Evolutionary conservation across 257 asterid genomes (phyloP).

Genomic region (Forsythia viridissima): DNA sequence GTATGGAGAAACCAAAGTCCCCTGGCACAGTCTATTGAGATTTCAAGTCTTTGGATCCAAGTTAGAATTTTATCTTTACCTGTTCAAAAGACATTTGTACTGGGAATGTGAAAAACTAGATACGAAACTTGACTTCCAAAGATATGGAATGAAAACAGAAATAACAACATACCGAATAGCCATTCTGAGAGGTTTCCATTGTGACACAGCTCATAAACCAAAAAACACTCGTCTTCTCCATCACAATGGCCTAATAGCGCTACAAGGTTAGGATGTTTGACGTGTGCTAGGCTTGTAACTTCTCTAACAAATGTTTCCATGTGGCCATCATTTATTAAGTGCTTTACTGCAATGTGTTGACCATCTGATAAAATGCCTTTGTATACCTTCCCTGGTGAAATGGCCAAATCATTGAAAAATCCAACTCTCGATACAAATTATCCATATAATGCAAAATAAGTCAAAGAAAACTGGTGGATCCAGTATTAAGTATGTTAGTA

Average conservation of each 20-base stretch:
- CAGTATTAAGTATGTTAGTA: neutral
- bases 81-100: slow-evolving; percentile 3
- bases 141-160: neutral
- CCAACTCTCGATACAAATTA: neutral
- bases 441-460: neutral
- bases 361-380: slow-evolving; percentile 58
- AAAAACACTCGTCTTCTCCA: slow-evolving; percentile 74
- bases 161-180: slow-evolving; percentile 54
- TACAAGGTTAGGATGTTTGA: slow-evolving; percentile 77
- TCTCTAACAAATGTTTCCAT: slow-evolving; percentile 83
- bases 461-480: neutral
- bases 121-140: neutral
- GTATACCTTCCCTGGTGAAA: slow-evolving; percentile 67
- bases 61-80: slow-evolving; percentile 58
- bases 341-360: slow-evolving; percentile 63
- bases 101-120: neutral
- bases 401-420: slow-evolving; percentile 6
- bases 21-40: slow-evolving; percentile 65
- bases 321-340: slow-evolving; percentile 72
- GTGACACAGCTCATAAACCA: slow-evolving; percentile 73
- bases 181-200: slow-evolving; percentile 85
- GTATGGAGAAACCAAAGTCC: slow-evolving; percentile 80
- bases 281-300: slow-evolving; percentile 75
- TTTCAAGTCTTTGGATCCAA: slow-evolving; percentile 69
- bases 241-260: slow-evolving; percentile 68